Conservation (phyloP, 768 basidiomycete genomes). For the Mycena latifolia region DNA sequence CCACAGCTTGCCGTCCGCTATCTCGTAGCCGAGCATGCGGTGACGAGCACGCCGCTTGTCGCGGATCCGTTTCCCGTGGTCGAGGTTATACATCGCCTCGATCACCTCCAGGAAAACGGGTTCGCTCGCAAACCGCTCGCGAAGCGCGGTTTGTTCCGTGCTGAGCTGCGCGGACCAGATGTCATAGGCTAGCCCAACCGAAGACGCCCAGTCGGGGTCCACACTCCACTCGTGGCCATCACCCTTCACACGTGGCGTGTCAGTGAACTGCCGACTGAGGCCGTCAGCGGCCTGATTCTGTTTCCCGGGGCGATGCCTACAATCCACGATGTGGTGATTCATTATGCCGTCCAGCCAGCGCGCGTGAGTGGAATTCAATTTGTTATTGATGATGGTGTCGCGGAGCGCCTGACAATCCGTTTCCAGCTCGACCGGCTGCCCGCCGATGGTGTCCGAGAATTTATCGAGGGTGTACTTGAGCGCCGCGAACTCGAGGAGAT, state of each 20-base stretch:
- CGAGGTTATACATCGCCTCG: constrained; percentile 30
- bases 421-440: constrained; percentile 38
- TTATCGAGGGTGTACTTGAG: constrained; percentile 34
- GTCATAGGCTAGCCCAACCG: constrained; percentile 20
- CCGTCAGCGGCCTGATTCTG: constrained; percentile 39
- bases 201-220: constrained; percentile 33
- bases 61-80: constrained; percentile 23
- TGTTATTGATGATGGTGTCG: constrained; percentile 41
- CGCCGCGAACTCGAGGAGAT: constrained; percentile 47
- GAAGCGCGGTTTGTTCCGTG: constrained; percentile 20
- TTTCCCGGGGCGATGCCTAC: constrained; percentile 38
- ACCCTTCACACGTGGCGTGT: constrained; percentile 7
- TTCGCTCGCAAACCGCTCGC: constrained; percentile 31
- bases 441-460: constrained; percentile 39
- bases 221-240: constrained; percentile 41
- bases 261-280: constrained; percentile 37
- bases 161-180: constrained; percentile 16
- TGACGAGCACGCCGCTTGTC: constrained; percentile 34
- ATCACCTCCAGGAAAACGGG: constrained; percentile 36
- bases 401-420: constrained; percentile 35
- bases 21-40: constrained; percentile 35
- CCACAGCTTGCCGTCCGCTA: constrained; percentile 41
- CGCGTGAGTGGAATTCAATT: constrained; percentile 41
- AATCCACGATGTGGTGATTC: constrained; percentile 36
- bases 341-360: constrained; percentile 40